Evolutionary conservation across 805 yeast species (phyloP), one percentile per base, ranked within the genome.

Genomic region (Myxozyma kluyveri): DNA sequence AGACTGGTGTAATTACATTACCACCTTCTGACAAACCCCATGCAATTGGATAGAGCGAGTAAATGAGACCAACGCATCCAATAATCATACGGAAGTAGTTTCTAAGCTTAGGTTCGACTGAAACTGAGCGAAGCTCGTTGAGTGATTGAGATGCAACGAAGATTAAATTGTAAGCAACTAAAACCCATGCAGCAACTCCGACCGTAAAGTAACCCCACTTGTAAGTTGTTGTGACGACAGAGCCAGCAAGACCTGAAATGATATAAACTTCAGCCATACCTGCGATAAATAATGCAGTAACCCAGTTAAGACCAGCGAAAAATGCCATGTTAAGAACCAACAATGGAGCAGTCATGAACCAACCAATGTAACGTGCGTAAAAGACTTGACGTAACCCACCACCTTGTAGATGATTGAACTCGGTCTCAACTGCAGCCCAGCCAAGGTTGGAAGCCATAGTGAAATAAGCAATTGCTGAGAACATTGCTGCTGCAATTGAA

Each of bases 171-270:
- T 52, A 63, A 21, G 32, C 46, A 18, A 61, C 57, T 57, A 61
- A 57, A 59, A 57, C 72, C 69, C 52, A 78, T 56, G 67, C 73
- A 69, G 33, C 67, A 37, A 72, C 71, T 27, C 78, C 81, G 65
- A 82, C 78, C 4, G 78, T 74, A 67, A 78, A 82, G 71, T 79
- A 82, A 65, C 87, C 88, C 86, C 86, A 82, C 66, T 79, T 82
- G 68, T 82, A 82, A 40, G 79, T 68, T 6, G 84, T 74, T 31
- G 65, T 57, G 53, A 82, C 77, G 57, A 82, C 69, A 19, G 77
- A 54, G 61, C 85, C 86, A 63, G 82, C 75, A 65, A 82, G 73
- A 38, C 79, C 70, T 39, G 79, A 75, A 47, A 82, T 70, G 36
- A 81, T 79, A 64, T 71, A 78, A 17, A 77, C 72, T 60, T 71